These are phyloP conservation scores for Komagataella populi DNA, from an alignment of 805 yeast species.

Conservation along the genomic window DNA sequence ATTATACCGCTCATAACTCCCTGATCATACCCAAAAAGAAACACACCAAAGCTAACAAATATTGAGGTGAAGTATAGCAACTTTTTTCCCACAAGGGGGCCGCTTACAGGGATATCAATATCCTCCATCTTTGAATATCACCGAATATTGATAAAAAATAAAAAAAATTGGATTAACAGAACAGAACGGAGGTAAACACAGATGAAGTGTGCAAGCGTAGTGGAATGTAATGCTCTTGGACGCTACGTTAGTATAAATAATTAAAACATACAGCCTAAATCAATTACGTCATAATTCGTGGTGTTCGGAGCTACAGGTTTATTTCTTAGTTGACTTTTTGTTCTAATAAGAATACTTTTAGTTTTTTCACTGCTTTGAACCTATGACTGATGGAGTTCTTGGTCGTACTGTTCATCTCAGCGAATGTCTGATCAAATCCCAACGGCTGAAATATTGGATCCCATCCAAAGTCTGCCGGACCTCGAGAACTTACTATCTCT, in stretches of 20 bases:
- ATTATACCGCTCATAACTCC: conserved; percentile 86
- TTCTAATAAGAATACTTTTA: conserved; percentile 37
- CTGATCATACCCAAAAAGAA: conserved; percentile 72
- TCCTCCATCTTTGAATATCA: background rate
- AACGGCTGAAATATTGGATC: conserved; percentile 81
- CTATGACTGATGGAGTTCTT: conserved; percentile 86
- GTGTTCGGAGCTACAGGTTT: background rate
- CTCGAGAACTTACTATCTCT: conserved; percentile 60
- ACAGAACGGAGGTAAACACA: background rate
- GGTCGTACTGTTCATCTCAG: conserved; percentile 67
- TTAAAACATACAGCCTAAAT: background rate
- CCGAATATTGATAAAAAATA: background rate
- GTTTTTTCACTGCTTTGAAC: conserved; percentile 64
- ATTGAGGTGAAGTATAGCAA: conserved; percentile 30
- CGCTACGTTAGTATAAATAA: background rate
- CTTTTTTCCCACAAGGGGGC: conserved; percentile 17
- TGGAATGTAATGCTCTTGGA: background rate
- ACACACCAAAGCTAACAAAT: conserved; percentile 49
- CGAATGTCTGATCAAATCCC: conserved; percentile 67
- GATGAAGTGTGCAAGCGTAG: background rate
- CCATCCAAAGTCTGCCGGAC: conserved; percentile 86
- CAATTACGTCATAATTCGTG: background rate
- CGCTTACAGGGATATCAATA: conserved; percentile 8
- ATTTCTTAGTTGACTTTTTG: conserved; percentile 3
- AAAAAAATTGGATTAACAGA: background rate